A percentile compares a stretch with the other conserved stretches of the same genome.
phyloP scores from a whole-genome alignment of 768 basidiomycete species.

The Crassisporium funariophilum region DNA sequence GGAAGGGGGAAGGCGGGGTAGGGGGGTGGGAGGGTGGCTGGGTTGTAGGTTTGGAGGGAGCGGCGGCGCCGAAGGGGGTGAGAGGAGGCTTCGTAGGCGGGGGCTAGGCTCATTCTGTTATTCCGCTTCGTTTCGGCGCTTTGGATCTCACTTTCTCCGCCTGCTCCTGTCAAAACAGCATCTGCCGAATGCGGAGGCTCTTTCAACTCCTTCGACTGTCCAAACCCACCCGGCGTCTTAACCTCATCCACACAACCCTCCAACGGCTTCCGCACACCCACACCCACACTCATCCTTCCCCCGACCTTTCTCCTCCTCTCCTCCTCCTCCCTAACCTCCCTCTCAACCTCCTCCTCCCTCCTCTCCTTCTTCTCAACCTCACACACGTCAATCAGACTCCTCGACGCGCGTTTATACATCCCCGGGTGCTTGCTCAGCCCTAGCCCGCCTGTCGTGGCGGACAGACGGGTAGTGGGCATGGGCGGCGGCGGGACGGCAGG shows the following conservation, averaged over 20 bases:
- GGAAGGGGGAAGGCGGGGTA: conserved; percentile 30
- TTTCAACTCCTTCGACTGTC: background rate
- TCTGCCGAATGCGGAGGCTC: conserved; percentile 1
- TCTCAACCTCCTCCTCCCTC: conserved; percentile 31
- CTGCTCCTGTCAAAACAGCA: conserved; percentile 6
- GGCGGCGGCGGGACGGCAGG: background rate
- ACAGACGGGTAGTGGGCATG: background rate
- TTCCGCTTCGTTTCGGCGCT: conserved; percentile 15
- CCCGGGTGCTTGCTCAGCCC: conserved; percentile 31
- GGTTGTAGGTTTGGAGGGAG: conserved; percentile 71
- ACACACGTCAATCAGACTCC: conserved; percentile 63
- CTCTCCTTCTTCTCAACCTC: conserved; percentile 32
- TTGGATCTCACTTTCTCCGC: background rate
- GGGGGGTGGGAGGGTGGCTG: conserved; percentile 63
- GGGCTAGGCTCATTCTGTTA: conserved; percentile 34
- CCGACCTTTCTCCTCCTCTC: conserved; percentile 18
- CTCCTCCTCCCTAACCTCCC: conserved; percentile 28
- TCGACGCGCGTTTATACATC: conserved; percentile 62
- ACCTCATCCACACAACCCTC: conserved; percentile 11
- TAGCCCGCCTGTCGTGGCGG: conserved; percentile 1
- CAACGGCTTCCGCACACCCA: conserved; percentile 5
- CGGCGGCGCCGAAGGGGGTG: conserved; percentile 57
- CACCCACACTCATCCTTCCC: conserved; percentile 10
- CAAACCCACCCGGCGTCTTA: conserved; percentile 4
- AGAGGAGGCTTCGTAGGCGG: conserved; percentile 35